phyloP scores from a whole-genome alignment of 495 filamentous ascomycete species.

The Podospora anserina region DNA sequence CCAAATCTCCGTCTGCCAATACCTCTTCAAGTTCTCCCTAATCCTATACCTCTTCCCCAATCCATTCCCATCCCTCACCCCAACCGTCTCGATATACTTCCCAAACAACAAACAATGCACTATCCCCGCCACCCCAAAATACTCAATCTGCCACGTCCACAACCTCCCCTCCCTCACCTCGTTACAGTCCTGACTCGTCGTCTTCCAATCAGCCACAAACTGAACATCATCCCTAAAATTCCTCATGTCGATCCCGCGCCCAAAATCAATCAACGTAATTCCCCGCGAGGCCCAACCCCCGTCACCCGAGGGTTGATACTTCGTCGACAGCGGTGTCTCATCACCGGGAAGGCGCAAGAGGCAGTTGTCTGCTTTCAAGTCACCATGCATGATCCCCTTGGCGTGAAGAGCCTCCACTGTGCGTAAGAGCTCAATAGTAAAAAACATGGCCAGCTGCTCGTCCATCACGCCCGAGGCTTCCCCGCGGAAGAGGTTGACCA shows the following conservation, averaged over 20 bases:
- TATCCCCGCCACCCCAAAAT: slow-evolving; percentile 84
- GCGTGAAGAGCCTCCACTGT: slow-evolving; percentile 84
- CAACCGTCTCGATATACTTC: slow-evolving; percentile 82
- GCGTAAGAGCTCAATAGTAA: slow-evolving; percentile 84
- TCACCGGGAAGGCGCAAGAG: slow-evolving; percentile 67
- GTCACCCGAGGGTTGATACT: slow-evolving; percentile 67
- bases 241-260: slow-evolving; percentile 89
- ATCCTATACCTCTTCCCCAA: slow-evolving; percentile 60
- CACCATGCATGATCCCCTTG: slow-evolving; percentile 80
- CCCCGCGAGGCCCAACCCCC: slow-evolving; percentile 79
- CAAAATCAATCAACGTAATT: slow-evolving; percentile 87
- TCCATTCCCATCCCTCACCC: slow-evolving; percentile 40
- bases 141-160: slow-evolving; percentile 96
- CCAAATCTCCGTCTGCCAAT: slow-evolving; percentile 96
- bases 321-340: slow-evolving; percentile 34
- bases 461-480: slow-evolving; percentile 74
- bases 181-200: slow-evolving; percentile 75
- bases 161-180: slow-evolving; percentile 90
- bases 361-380: slow-evolving; percentile 93
- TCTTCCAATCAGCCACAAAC: slow-evolving; percentile 95
- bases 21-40: slow-evolving; percentile 76
- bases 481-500: slow-evolving; percentile 79
- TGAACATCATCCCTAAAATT: slow-evolving; percentile 72
- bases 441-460: slow-evolving; percentile 89
- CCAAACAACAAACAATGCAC: slow-evolving; percentile 87